phyloP scores from a whole-genome alignment of 805 yeast genomes.

The Vanderwaltozyma polyspora region DNA sequence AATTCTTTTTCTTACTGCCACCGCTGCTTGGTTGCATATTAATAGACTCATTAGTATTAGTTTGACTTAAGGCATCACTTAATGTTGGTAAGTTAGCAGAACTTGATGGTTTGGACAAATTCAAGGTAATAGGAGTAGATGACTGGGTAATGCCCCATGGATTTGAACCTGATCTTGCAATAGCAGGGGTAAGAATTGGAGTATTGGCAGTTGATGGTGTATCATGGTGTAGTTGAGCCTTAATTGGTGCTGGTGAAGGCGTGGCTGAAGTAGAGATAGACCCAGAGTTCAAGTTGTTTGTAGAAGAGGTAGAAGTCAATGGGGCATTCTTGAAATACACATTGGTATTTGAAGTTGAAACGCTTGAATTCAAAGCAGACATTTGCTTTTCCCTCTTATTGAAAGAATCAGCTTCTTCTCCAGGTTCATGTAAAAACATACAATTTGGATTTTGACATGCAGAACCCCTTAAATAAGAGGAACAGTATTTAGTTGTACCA shows the following conservation, averaged over 20 bases:
- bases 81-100: slow-evolving; percentile 22
- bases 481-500: slow-evolving; percentile 97
- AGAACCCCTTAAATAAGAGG: slow-evolving; percentile 89
- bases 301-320: slow-evolving; percentile 1
- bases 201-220: slow-evolving; percentile 6
- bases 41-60: background rate
- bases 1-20: slow-evolving; percentile 24
- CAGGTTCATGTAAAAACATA: slow-evolving; percentile 98
- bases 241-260: slow-evolving; percentile 24
- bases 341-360: background rate
- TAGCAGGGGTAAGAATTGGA: slow-evolving; percentile 25
- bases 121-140: slow-evolving; percentile 19
- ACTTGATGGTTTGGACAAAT: slow-evolving; percentile 16
- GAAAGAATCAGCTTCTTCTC: slow-evolving; percentile 96
- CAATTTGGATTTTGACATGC: slow-evolving; percentile 97
- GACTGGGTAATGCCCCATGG: slow-evolving; percentile 28
- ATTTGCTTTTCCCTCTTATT: slow-evolving; percentile 45
- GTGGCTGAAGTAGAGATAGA: slow-evolving; percentile 8
- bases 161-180: slow-evolving; percentile 23
- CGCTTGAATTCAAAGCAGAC: slow-evolving; percentile 8
- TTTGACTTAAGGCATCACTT: slow-evolving; percentile 12
- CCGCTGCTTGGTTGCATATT: slow-evolving; percentile 8
- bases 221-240: slow-evolving; percentile 20
- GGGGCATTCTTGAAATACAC: slow-evolving; percentile 8
- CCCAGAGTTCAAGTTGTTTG: slow-evolving; percentile 4